These are phyloP conservation scores for Ceratocystis huliohia DNA, from an alignment of 2,329 filamentous ascomycete genomes.

Conservation along the genomic window DNA sequence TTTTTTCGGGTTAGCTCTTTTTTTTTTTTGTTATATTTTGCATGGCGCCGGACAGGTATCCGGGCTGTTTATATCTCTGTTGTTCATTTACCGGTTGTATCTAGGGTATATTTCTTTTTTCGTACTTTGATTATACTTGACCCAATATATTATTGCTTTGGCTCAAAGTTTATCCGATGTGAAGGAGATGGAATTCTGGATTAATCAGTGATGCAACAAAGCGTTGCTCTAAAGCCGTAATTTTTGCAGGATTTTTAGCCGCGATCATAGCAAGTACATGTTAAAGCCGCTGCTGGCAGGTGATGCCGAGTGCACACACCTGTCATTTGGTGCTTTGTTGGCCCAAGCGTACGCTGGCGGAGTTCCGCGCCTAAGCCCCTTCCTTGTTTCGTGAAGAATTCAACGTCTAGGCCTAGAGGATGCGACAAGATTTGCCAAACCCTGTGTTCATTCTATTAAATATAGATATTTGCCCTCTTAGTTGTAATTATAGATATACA, in stretches of 20 bases:
- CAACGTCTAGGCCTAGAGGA: too few species aligned
- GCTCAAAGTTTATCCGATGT: neutral
- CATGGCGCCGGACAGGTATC: conserved; percentile 11
- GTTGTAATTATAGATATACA: too few species aligned
- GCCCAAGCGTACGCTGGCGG: too few species aligned
- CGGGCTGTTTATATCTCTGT: conserved; percentile 7
- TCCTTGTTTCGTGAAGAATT: too few species aligned
- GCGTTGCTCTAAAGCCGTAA: neutral
- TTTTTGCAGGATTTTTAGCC: too few species aligned
- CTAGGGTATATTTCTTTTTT: conserved; percentile 1
- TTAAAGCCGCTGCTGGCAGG: too few species aligned
- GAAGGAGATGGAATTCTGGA: neutral
- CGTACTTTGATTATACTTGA: neutral
- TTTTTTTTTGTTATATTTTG: conserved; percentile 7
- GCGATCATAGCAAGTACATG: neutral
- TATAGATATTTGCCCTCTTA: too few species aligned
- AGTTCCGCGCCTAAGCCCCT: too few species aligned
- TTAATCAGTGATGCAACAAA: neutral
- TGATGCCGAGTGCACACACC: too few species aligned
- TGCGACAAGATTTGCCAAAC: too few species aligned
- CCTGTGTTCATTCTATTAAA: too few species aligned
- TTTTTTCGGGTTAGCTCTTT: neutral
- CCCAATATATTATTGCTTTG: neutral
- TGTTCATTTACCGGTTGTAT: conserved; percentile 7
- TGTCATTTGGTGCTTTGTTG: too few species aligned